Evolutionary conservation across 1,139 yeast species (phyloP), one percentile per base, ranked within the genome.

Genomic region (Lodderomyces oxycetoniae): DNA sequence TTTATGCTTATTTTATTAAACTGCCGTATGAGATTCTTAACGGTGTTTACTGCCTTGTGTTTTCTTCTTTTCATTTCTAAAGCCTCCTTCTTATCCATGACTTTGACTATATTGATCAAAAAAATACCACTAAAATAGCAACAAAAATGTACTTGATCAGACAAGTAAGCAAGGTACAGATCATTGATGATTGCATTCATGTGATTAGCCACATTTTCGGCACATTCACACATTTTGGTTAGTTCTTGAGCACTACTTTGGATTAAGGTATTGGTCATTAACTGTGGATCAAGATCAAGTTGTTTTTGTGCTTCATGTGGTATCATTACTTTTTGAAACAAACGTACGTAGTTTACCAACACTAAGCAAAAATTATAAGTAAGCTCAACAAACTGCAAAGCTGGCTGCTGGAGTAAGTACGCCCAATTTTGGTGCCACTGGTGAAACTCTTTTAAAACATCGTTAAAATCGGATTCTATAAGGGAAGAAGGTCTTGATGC

Each of bases 361-460:
- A 82, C 61, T 39, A 73, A 67, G 35, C 82, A 75, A 45, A 79
- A 82, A 53, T 82, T 77, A 51, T 77, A 81, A 34, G 82, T 80
- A 37, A 81, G 73, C 47, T 82, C 91, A 6, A 83, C 83, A 57
- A 84, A 83, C 50, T 85, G 93, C 28, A 81, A 66, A 2, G 81
- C 77, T 0, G 91, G 86, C 51, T 83, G 91, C 34, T 72, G 73
- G 50, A 83, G 77, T 14, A 83, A 55, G 47, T 78, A 77, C 32
- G 71, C 77, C 93, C 94, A 85, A 49, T 77, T 82, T 3, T 71
- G 74, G 40, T 71, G 63, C 94, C 94, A 85, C 4, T 54, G 48
- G 19, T 59, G 57, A n/a, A 82, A 49, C 33, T 68, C 74, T 16
- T 55, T 58, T 17, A 47, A 48, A 26, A 59, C 67, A 2, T 51